Percentiles rank a stretch among this genome's conserved stretches.
These are phyloP conservation scores for Ilex paraguariensis DNA, from an alignment of 305 asterid species.

Conservation along the genomic window DNA sequence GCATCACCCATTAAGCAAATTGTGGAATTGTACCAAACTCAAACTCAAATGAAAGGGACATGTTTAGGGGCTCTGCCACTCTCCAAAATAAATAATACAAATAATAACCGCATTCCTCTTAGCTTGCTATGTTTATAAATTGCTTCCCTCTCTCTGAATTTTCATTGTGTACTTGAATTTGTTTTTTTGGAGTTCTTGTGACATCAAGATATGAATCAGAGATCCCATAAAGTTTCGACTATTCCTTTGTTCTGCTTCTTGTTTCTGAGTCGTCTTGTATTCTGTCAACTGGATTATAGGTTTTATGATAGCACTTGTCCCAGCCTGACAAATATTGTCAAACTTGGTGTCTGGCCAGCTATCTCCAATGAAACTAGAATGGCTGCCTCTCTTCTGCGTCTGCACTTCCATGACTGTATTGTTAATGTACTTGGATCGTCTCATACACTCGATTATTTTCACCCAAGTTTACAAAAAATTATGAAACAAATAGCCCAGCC, in stretches of 20 bases:
- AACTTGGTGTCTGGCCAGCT: slow-evolving; percentile 55
- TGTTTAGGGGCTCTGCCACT: slow-evolving; percentile 22
- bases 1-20: slow-evolving; percentile 10
- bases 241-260: slow-evolving; percentile 26
- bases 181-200: neutral
- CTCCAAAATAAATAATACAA: slow-evolving; percentile 2
- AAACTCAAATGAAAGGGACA: slow-evolving; percentile 25
- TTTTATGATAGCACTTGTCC: slow-evolving; percentile 58
- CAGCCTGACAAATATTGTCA: slow-evolving; percentile 43
- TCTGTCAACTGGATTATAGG: slow-evolving; percentile 52
- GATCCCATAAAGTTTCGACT: slow-evolving; percentile 9
- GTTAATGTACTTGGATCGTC: slow-evolving; percentile 36
- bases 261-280: slow-evolving; percentile 23
- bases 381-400: slow-evolving; percentile 73
- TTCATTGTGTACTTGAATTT: neutral
- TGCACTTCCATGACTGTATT: slow-evolving; percentile 80
- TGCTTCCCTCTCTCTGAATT: neutral
- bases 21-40: slow-evolving; percentile 40
- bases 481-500: too few species aligned
- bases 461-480: neutral
- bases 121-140: slow-evolving; percentile 23
- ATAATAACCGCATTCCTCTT: neutral
- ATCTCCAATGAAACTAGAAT: slow-evolving; percentile 65
- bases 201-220: slow-evolving; percentile 10
- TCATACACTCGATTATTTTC: neutral